These are phyloP conservation scores for Durusdinium trenchii DNA, from an alignment of 73 alveolate species.

Conservation along the genomic window DNA sequence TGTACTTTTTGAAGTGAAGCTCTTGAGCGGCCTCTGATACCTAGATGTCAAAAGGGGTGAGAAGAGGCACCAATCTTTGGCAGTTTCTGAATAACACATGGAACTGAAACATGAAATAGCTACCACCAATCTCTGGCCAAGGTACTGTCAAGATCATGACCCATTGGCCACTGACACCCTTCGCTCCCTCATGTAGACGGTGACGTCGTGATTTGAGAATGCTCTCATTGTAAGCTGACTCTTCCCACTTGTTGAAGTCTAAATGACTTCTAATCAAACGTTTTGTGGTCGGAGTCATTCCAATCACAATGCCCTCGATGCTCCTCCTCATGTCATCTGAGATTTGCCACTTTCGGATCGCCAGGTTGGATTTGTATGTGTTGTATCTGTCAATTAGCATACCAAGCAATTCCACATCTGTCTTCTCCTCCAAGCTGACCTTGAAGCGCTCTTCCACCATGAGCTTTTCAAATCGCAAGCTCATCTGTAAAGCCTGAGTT, in stretches of 20 bases:
- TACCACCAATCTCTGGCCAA: not conserved
- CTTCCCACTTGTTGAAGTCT: not conserved
- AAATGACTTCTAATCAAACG: not conserved
- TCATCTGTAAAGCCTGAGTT: too few relatives aligned
- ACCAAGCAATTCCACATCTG: too few relatives aligned
- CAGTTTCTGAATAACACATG: not conserved
- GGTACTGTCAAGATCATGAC: not conserved
- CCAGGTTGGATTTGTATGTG: too few relatives aligned
- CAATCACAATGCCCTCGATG: too few relatives aligned
- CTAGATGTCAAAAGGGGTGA: too few relatives aligned
- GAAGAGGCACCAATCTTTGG: not conserved
- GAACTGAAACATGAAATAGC: not conserved
- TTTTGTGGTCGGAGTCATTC: not conserved
- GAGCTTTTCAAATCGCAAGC: too few relatives aligned
- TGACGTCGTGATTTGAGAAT: not conserved
- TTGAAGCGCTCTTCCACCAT: too few relatives aligned
- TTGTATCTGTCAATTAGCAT: too few relatives aligned
- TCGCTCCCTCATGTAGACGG: not conserved
- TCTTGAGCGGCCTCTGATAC: not conserved
- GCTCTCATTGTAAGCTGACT: constrained; percentile 8
- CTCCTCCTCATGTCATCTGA: too few relatives aligned
- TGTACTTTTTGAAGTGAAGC: not conserved
- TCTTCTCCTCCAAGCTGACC: too few relatives aligned
- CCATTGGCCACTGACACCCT: not conserved
- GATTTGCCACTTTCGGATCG: too few relatives aligned